Conservation (phyloP, 495 filamentous ascomycete species). For the Ascodesmis nigricans region DNA sequence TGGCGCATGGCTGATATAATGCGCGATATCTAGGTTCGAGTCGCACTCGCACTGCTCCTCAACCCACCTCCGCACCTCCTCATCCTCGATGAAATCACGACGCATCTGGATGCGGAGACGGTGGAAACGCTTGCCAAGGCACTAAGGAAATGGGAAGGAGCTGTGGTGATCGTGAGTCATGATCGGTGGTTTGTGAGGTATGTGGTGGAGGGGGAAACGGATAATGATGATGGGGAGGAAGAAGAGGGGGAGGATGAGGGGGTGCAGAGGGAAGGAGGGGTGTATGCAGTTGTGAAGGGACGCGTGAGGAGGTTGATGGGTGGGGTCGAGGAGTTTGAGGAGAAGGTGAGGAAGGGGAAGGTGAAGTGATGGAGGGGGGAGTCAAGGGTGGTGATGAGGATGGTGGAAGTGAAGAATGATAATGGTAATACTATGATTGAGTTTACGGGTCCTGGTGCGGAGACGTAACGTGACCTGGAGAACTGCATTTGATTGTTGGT, state of each 20-base stretch:
- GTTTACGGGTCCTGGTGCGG: background rate
- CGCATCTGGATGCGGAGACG: slow-evolving; percentile 63
- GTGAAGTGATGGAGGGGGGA: too few species aligned
- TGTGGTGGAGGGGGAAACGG: slow-evolving; percentile 41
- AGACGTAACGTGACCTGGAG: too few species aligned
- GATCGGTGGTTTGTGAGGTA: slow-evolving; percentile 53
- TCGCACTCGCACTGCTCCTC: slow-evolving; percentile 46
- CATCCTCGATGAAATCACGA: slow-evolving; percentile 65
- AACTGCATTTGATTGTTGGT: too few species aligned
- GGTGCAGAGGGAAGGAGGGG: slow-evolving; percentile 31
- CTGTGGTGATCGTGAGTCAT: slow-evolving; percentile 50
- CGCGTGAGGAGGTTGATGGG: slow-evolving; percentile 32
- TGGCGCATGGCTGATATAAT: slow-evolving; percentile 29
- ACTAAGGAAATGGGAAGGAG: slow-evolving; percentile 43
- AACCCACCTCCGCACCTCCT: slow-evolving; percentile 48
- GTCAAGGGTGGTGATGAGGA: background rate
- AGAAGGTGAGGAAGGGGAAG: slow-evolving; percentile 37
- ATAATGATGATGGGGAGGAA: slow-evolving; percentile 30
- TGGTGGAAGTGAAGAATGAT: background rate
- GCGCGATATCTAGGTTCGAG: slow-evolving; percentile 31
- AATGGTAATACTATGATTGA: background rate
- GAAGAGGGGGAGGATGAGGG: slow-evolving; percentile 27
- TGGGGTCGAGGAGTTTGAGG: slow-evolving; percentile 43
- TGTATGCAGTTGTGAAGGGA: slow-evolving; percentile 38
- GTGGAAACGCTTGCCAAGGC: slow-evolving; percentile 45